Percentiles rank a stretch among this genome's conserved stretches.
Conservation (phyloP, 2,329 filamentous ascomycete species). For the Botrytis paeoniae region DNA sequence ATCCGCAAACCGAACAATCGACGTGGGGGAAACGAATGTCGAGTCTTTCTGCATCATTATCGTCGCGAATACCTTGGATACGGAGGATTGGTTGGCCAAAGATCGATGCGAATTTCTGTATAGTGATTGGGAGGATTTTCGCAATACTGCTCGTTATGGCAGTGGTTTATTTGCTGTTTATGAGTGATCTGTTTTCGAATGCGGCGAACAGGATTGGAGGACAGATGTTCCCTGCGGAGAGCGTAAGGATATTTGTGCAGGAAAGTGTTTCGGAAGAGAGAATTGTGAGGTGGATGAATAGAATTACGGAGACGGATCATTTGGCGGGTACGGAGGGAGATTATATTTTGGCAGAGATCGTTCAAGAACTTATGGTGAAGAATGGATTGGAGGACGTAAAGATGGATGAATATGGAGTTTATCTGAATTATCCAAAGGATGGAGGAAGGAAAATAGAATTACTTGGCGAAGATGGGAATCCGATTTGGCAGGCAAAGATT, state of each 20-base stretch:
- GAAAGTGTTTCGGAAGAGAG: conserved; percentile 65
- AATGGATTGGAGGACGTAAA: conserved; percentile 72
- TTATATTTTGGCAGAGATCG: conserved; percentile 79
- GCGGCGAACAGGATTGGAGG: conserved; percentile 61
- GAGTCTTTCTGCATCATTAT: conserved; percentile 36
- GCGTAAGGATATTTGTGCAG: conserved; percentile 72
- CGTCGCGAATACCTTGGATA: conserved; percentile 36
- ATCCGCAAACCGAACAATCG: conserved; percentile 50
- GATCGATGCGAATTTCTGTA: conserved; percentile 43
- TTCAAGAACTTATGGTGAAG: conserved; percentile 71
- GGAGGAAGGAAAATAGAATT: conserved; percentile 80
- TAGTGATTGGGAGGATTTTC: conserved; percentile 70
- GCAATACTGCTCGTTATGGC: conserved; percentile 72
- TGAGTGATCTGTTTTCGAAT: conserved; percentile 75
- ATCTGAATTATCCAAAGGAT: conserved; percentile 82
- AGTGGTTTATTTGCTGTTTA: conserved; percentile 80
- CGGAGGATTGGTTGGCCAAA: conserved; percentile 34
- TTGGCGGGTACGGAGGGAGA: conserved; percentile 94
- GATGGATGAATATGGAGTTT: conserved; percentile 80
- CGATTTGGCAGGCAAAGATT: conserved; percentile 74
- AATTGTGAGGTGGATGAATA: conserved; percentile 70
- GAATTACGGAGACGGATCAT: conserved; percentile 82
- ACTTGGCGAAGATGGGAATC: conserved; percentile 61
- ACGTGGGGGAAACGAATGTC: conserved; percentile 40
- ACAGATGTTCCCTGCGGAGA: conserved; percentile 79